Conservation (phyloP, 768 basidiomycete species). For the Termitomyces sp. region DNA sequence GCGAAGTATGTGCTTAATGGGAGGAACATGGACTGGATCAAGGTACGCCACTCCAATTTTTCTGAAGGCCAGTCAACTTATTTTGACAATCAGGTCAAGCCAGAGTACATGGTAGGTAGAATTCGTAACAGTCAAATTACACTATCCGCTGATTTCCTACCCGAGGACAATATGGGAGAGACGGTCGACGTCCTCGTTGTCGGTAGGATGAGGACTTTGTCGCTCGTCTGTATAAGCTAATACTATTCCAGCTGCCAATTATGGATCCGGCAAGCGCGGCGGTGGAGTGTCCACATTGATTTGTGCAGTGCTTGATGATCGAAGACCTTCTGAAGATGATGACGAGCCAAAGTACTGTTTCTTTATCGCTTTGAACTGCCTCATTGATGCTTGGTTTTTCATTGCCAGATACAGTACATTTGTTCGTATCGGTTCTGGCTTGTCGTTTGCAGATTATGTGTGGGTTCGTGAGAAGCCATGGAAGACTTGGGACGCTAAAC, state of each 20-base stretch:
- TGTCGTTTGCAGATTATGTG: slow-evolving; percentile 80
- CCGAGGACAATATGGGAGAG: slow-evolving; percentile 88
- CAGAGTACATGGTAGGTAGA: slow-evolving; percentile 72
- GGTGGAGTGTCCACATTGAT: slow-evolving; percentile 89
- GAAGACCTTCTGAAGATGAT: slow-evolving; percentile 45
- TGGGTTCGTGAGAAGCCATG: slow-evolving; percentile 82
- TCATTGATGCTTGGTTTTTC: not conserved
- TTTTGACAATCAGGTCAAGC: slow-evolving; percentile 54
- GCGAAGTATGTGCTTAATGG: slow-evolving; percentile 83
- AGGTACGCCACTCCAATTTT: slow-evolving; percentile 36
- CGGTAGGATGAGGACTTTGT: slow-evolving; percentile 37
- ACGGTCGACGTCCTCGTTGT: slow-evolving; percentile 90
- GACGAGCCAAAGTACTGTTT: slow-evolving; percentile 56
- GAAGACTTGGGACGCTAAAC: slow-evolving; percentile 72
- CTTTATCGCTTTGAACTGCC: not conserved
- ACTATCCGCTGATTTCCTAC: not conserved
- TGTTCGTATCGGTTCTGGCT: slow-evolving; percentile 84
- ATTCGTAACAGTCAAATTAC: not conserved
- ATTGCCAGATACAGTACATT: slow-evolving; percentile 73
- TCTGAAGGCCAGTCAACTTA: not conserved
- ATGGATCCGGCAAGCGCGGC: slow-evolving; percentile 79
- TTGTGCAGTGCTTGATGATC: slow-evolving; percentile 83
- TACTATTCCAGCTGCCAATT: slow-evolving; percentile 62
- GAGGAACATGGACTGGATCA: slow-evolving; percentile 90
- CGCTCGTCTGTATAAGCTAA: not conserved